Percentiles rank a stretch among this genome's conserved stretches.
phyloP scores from a whole-genome alignment of 768 basidiomycete species.

The Suillus variegatus region DNA sequence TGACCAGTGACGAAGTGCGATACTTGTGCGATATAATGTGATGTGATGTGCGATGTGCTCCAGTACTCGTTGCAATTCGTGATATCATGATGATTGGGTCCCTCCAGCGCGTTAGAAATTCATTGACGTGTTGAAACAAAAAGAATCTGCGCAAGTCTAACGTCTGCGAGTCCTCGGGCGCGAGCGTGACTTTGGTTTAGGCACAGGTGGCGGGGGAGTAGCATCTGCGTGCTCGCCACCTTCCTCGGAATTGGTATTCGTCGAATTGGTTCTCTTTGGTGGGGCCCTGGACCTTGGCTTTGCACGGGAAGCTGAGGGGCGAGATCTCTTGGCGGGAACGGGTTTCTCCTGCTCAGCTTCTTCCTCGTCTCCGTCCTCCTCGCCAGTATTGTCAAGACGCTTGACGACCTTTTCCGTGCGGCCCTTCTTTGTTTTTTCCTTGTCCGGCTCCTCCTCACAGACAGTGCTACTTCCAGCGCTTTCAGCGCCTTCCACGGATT shows the following conservation, averaged over 20 bases:
- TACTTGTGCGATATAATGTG: slow-evolving; percentile 3
- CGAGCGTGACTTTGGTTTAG: slow-evolving; percentile 33
- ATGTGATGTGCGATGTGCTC: slow-evolving; percentile 22
- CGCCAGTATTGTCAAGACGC: slow-evolving; percentile 12
- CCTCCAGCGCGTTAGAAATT: neutral
- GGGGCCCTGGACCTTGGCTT: slow-evolving; percentile 22
- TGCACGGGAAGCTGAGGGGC: slow-evolving; percentile 22
- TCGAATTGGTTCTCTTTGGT: slow-evolving; percentile 6
- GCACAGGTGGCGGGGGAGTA: slow-evolving; percentile 17
- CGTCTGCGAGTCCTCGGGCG: slow-evolving; percentile 31
- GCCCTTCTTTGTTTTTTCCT: slow-evolving; percentile 21
- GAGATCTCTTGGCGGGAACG: slow-evolving; percentile 21
- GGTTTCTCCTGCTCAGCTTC: slow-evolving; percentile 16
- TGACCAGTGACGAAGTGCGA: slow-evolving; percentile 12
- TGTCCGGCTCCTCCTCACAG: slow-evolving; percentile 31
- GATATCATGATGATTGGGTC: slow-evolving; percentile 4
- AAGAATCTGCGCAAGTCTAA: slow-evolving; percentile 18
- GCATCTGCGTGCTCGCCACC: slow-evolving; percentile 18
- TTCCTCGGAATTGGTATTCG: slow-evolving; percentile 17
- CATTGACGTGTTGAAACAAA: slow-evolving; percentile 7
- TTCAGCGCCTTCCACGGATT: slow-evolving; percentile 27
- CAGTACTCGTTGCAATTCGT: slow-evolving; percentile 15
- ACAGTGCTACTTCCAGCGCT: slow-evolving; percentile 36
- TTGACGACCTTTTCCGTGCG: neutral
- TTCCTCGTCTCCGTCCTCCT: slow-evolving; percentile 16